These are phyloP conservation scores for Peniophora sp. DNA, from an alignment of 1,284 basidiomycete species.

Conservation along the genomic window DNA sequence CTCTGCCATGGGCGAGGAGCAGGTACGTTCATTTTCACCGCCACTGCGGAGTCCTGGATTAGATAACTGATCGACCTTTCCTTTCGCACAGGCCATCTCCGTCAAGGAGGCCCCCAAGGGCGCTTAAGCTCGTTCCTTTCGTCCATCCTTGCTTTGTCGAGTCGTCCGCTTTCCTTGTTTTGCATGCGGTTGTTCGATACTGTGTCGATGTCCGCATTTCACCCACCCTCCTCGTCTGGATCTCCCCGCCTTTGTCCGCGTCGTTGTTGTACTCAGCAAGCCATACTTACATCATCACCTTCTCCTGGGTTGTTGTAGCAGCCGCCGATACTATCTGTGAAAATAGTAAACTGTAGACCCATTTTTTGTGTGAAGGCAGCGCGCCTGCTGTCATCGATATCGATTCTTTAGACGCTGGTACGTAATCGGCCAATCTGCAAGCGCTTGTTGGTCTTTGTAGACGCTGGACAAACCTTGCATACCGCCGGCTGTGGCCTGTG, in stretches of 20 bases:
- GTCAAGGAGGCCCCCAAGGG: slow-evolving; percentile 77
- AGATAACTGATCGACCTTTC: not conserved
- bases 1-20: slow-evolving; percentile 88
- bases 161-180: not conserved
- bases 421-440: no score
- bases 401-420: no score
- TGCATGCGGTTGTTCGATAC: not conserved
- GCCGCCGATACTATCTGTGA: not conserved
- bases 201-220: not conserved
- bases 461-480: no score
- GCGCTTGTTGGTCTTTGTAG: no score
- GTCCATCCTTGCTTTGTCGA: slow-evolving; percentile 3
- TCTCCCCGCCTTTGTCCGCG: not conserved
- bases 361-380: no score
- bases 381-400: no score
- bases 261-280: not conserved
- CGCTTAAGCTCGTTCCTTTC: slow-evolving; percentile 18
- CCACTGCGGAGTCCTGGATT: no score
- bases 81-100: slow-evolving; percentile 58
- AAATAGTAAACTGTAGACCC: not conserved
- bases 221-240: not conserved
- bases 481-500: no score
- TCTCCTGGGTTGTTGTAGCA: not conserved
- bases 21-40: slow-evolving; percentile 33
- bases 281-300: not conserved